Base-by-base conservation (phyloP, 768 basidiomycete species). In the Termitomyces sp. region DNA sequence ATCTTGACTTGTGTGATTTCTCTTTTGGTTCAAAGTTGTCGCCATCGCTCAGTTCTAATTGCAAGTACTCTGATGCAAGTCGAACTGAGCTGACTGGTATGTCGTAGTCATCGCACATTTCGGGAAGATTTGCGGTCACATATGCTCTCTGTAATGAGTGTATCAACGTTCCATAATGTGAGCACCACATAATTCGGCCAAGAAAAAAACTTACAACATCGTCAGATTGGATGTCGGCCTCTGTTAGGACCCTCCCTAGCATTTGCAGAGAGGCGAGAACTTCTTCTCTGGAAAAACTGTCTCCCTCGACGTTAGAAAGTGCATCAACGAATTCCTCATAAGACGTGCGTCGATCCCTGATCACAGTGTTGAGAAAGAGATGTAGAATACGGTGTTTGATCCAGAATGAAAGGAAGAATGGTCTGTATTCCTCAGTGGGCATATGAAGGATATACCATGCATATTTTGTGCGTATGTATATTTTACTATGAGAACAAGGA, bases 361-460 rank as follows among this genome's bases (percentile, higher is more conserved):
- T 58, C 17, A 74, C 69, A 1, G 64, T 65, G 0, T 67, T 66
- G 15, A 82, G 67, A 4, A 83, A 56, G n/a, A 78, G 66, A 59
- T 84, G 77, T 1, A 81, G 67, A 17, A 84, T 51, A 1, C 71
- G 74, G 58, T 85, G 82, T 45, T 68, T 71, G 9, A 74, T 68
- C 75, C 78, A 82, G 54, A 85, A 81, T 0, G 67, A 56, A 0
- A 56, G 56, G 61, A 74, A 88, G 51, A 75, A 78, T 0, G 71
- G 67, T 14, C 50, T 46, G 59, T 89, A 89, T 2, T 52, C 34
- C 1, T 49, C 44, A 0, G 80, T 75, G 0, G 87, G 84, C 2
- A 58, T 56, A 11, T 76, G 73, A 2, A 90, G 73, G 53, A 88
- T 84, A 58, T 90, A 90, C 87, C 87, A 90, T 0, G 87, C 85